A percentile compares a stretch with the other conserved stretches of the same genome.
These are phyloP conservation scores for Alternaria ventricosa DNA, from an alignment of 2,329 filamentous ascomycete species.

Conservation along the genomic window DNA sequence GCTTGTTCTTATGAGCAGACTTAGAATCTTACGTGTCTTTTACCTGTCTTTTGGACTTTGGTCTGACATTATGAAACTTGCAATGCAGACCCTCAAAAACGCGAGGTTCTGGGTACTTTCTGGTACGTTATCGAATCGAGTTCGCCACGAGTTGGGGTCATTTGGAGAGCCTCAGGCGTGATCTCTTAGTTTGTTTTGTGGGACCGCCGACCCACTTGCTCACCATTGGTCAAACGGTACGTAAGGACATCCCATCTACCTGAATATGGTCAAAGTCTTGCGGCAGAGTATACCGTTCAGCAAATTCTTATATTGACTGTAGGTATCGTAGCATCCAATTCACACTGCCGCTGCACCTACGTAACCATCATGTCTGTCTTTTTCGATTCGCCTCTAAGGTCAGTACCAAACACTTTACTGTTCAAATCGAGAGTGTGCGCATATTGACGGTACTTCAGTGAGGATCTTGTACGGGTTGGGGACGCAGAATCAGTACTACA, in stretches of 20 bases:
- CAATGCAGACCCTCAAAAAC: neutral
- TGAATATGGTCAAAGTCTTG: neutral
- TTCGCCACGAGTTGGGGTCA: slow-evolving; percentile 21
- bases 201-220: neutral
- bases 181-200: slow-evolving; percentile 8
- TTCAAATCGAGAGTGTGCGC: neutral
- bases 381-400: slow-evolving; percentile 36
- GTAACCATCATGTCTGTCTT: slow-evolving; percentile 34
- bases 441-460: slow-evolving; percentile 16
- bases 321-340: neutral
- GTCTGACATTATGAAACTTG: neutral
- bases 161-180: slow-evolving; percentile 23
- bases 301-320: neutral
- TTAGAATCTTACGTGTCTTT: neutral
- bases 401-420: neutral
- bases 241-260: slow-evolving; percentile 9
- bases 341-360: neutral
- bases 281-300: neutral
- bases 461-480: slow-evolving; percentile 30
- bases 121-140: neutral
- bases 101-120: neutral
- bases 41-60: neutral
- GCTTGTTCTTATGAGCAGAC: neutral
- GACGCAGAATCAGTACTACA: slow-evolving; percentile 30
- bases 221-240: slow-evolving; percentile 16